Evolutionary conservation across 2,329 filamentous ascomycete genomes (phyloP).

Genomic region (Ophiosphaerella korrae): DNA sequence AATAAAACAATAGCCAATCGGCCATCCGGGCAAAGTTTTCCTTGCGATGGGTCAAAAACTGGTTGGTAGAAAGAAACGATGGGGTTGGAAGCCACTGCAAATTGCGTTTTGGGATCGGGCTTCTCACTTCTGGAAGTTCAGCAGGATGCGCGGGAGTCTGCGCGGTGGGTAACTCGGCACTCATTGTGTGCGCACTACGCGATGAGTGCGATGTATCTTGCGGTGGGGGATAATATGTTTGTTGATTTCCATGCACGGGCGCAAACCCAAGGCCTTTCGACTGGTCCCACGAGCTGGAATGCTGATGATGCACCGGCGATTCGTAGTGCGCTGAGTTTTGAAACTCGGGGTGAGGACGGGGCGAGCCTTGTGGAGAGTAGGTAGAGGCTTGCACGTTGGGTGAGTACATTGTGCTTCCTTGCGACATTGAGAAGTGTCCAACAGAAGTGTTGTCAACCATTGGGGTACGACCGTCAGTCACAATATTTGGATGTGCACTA

Average conservation of each 20-base stretch:
- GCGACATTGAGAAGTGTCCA: conserved; percentile 4
- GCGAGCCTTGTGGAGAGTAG: conserved; percentile 16
- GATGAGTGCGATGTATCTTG: not conserved
- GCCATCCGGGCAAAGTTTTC: too few species aligned
- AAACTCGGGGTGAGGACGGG: conserved; percentile 2
- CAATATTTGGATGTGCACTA: not conserved
- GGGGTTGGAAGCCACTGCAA: not conserved
- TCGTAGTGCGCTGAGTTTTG: not conserved
- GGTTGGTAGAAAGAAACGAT: too few species aligned
- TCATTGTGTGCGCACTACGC: not conserved
- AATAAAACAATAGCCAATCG: too few species aligned
- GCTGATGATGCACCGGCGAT: conserved; percentile 2
- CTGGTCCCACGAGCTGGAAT: not conserved
- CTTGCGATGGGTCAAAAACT: too few species aligned
- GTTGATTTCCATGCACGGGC: not conserved
- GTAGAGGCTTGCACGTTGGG: conserved; percentile 10
- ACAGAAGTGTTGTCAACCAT: conserved; percentile 1
- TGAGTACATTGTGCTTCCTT: conserved; percentile 14
- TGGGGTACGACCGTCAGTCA: not conserved
- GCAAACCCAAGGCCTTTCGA: not conserved
- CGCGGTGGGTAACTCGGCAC: conserved; percentile 7
- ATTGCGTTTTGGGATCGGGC: not conserved
- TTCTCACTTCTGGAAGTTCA: conserved; percentile 6
- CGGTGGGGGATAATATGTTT: conserved; percentile 10
- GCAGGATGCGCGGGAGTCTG: conserved; percentile 1